phyloP scores from a whole-genome alignment of 2,329 filamentous ascomycete species.

The Leptographium wingfieldii region DNA sequence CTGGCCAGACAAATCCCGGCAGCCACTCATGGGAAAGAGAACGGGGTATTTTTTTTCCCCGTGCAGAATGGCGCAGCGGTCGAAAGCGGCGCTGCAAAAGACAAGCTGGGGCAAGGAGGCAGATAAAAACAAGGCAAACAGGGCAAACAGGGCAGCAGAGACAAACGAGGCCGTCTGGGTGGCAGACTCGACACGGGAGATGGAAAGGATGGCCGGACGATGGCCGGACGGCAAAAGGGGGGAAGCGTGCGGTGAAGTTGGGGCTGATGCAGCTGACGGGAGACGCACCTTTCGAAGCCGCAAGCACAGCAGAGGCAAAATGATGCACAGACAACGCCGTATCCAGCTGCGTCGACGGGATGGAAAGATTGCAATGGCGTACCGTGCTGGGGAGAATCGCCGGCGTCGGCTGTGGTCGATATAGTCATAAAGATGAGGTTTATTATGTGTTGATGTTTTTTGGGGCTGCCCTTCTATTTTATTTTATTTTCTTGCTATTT shows the following conservation, averaged over 20 bases:
- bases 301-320: background rate
- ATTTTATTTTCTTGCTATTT: background rate
- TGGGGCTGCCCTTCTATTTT: constrained; percentile 5
- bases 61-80: background rate
- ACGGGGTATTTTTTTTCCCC: background rate
- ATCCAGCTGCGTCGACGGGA: background rate
- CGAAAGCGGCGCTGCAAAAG: background rate
- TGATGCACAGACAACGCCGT: background rate
- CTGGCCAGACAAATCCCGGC: background rate
- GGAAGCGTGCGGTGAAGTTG: background rate
- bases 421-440: constrained; percentile 1
- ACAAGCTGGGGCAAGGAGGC: background rate
- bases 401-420: constrained; percentile 4
- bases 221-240: background rate
- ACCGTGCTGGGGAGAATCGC: background rate
- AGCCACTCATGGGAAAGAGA: background rate
- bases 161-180: background rate
- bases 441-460: constrained; percentile 8
- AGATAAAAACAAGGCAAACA: background rate
- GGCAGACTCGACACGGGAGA: background rate
- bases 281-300: background rate
- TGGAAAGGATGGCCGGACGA: background rate
- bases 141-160: background rate
- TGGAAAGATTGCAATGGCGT: background rate
- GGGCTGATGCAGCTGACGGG: background rate